Percentiles rank a stretch among this genome's conserved stretches.
Evolutionary conservation across 192 early-diverging fungal species (phyloP).

Genomic region (Podila clonocystis): DNA sequence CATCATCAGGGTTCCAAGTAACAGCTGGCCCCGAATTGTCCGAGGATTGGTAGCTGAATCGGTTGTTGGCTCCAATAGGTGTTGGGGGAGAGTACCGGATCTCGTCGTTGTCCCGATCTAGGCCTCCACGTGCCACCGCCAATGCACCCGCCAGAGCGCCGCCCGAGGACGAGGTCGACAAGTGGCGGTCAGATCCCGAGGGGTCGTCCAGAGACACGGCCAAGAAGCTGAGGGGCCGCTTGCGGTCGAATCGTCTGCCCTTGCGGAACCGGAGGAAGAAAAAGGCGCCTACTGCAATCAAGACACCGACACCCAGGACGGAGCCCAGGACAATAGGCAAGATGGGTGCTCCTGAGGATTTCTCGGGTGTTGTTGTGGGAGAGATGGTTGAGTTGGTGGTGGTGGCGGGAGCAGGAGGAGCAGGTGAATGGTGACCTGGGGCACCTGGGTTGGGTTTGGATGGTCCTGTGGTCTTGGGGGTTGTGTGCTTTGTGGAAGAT

Average conservation of each 20-base stretch:
- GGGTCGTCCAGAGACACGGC: constrained; percentile 36
- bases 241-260: constrained; percentile 32
- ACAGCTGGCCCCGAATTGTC: constrained; percentile 18
- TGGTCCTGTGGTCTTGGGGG: not conserved
- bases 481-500: not conserved
- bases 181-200: not conserved
- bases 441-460: not conserved
- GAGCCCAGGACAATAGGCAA: constrained; percentile 44
- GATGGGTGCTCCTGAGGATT: constrained; percentile 9
- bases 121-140: not conserved
- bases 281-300: constrained; percentile 26
- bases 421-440: not conserved
- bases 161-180: constrained; percentile 4
- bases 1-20: constrained; percentile 46
- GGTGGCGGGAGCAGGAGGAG: not conserved
- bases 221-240: constrained; percentile 43
- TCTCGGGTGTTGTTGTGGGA: constrained; percentile 13
- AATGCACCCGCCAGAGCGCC: constrained; percentile 2
- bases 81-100: constrained; percentile 32
- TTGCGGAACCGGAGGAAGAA: constrained; percentile 42
- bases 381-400: constrained; percentile 5
- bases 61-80: constrained; percentile 8
- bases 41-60: constrained; percentile 29
- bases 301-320: constrained; percentile 18
- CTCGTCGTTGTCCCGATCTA: constrained; percentile 3